Base-by-base conservation (phyloP, 495 filamentous ascomycete species). In the Chaetomium fimeti region DNA sequence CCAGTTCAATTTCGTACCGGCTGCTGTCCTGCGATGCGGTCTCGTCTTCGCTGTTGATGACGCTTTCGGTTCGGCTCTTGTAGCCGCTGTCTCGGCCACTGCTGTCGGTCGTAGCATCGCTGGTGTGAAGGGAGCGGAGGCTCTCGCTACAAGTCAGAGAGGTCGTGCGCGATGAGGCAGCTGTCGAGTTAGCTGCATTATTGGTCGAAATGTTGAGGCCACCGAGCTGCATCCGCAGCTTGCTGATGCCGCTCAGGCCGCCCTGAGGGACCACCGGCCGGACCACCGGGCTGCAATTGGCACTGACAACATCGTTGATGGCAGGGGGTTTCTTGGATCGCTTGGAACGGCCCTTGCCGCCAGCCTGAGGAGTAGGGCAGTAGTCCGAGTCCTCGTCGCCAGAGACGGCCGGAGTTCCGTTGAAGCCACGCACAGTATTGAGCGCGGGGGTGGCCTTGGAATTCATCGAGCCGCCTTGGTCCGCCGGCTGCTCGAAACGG, bases 1-100 rank as follows among this genome's bases (percentile, higher is more conserved):
- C 91, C 40, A 98, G 79, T 48, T 88, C 85, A 61, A 98, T 86
- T 76, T 97, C 92, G 69, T 98, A 98, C 69, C 87, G 90, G n/a
- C 76, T 80, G 28, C 76, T 79, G 22, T 58, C 69, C 43, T 79
- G 74, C 2, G 79, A 83, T 0, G 63, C 64, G 16, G 72, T 72
- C 61, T 80, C 78, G 52, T 78, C 77, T 32, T 77, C 78, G 54
- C 78, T 79, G 28, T 65, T 71, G n/a, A 49, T 62, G 53, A 64
- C 69, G 64, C 74, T 75, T 27, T 48, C 61, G 51, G 51, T 74
- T 45, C 63, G 60, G 51, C 60, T 70, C 47, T 70, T 69, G 62
- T 67, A 63, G 36, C 69, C 60, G 36, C 68, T 69, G 63, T 64
- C 69, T 18, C 65, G 63, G 57, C 63, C 67, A 38, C 65, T 66